Evolutionary conservation across 306 rosid genomes (phyloP), one percentile per base, ranked within the genome.

Genomic region (Pterocarpus santalinus): DNA sequence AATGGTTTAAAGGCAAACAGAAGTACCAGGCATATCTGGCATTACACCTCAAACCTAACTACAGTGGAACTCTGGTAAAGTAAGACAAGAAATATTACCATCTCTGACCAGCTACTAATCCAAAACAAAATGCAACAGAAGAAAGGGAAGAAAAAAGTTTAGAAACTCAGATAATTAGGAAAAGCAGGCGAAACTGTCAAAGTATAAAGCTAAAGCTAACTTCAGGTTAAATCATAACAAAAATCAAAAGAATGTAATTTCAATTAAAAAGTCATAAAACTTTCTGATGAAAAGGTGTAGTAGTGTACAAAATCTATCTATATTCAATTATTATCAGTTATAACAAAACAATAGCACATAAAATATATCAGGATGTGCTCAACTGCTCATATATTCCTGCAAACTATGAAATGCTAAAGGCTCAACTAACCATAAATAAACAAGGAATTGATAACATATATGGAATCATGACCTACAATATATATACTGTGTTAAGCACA

Each of bases 341-440:
- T 10, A 63, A 28, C 22, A 46, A 41, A 30, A 13, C n/a, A 71
- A 33, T 14, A 78, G 32, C 33, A 13, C 52, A 56, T 56, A 67
- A 69, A 52, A 69, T 36, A 69, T 36, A 63, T 39, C 16, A 55
- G 32, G 60, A 44, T 33, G 47, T 22, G 28, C 28, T 22, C 28
- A 22, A 22, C 28, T 58, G 28, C 12, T 65, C 65, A 55, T 47
- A 83, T 56, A 65, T 12, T 55, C 68, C 15, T 72, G 47, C 33
- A 78, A 72, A 62, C 14, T 52, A 72, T 33, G 83, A 51, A 35
- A 81, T 17, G 66, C 66, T 65, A 22, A 55, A 53, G 77, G 52
- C 63, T 66, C 28, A 79, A 32, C 73, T 56, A 75, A 61, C 69
- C 66, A 71, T 22, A 80, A 81, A 53, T 36, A 73, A 11, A 22